Percentiles rank a stretch among this genome's conserved stretches.
Conservation (phyloP, 2,329 filamentous ascomycete genomes). For the Cercospora janseana region DNA sequence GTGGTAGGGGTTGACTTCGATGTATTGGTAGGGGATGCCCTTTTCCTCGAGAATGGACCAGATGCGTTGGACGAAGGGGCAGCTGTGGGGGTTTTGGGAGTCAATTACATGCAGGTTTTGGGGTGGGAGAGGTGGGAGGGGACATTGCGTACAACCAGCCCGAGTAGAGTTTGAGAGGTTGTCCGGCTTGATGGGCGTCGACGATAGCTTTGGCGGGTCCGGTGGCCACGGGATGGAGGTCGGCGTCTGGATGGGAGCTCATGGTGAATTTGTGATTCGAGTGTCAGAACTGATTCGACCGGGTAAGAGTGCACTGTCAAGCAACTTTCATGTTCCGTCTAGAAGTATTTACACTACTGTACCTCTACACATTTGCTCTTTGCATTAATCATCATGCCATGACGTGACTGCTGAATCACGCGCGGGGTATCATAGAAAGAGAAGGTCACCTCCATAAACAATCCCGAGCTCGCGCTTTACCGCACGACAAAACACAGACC, state of each 20-base stretch:
- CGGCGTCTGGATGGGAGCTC: conserved; percentile 41
- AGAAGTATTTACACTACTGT: conserved; percentile 1
- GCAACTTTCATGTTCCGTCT: neutral
- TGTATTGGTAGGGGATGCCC: conserved; percentile 63
- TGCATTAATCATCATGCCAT: conserved; percentile 5
- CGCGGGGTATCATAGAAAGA: conserved; percentile 14
- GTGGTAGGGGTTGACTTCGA: conserved; percentile 75
- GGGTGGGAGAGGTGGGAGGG: neutral
- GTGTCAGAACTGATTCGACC: neutral
- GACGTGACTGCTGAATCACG: conserved; percentile 11
- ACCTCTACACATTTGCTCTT: conserved; percentile 3
- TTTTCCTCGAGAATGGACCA: conserved; percentile 76
- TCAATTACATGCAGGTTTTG: neutral
- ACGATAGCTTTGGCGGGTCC: conserved; percentile 44
- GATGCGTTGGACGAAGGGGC: conserved; percentile 63
- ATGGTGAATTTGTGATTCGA: conserved; percentile 10
- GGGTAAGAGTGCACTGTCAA: neutral
- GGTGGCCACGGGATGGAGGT: conserved; percentile 47
- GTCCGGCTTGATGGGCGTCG: conserved; percentile 33
- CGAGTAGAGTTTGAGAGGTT: conserved; percentile 38
- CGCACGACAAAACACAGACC: too few species aligned
- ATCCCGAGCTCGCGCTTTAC: neutral
- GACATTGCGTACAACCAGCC: conserved; percentile 34
- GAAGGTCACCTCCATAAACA: neutral
- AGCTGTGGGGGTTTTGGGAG: conserved; percentile 40